Evolutionary conservation across 352 stramenopile species (phyloP).

Genomic region (Phytopythium boreale): DNA sequence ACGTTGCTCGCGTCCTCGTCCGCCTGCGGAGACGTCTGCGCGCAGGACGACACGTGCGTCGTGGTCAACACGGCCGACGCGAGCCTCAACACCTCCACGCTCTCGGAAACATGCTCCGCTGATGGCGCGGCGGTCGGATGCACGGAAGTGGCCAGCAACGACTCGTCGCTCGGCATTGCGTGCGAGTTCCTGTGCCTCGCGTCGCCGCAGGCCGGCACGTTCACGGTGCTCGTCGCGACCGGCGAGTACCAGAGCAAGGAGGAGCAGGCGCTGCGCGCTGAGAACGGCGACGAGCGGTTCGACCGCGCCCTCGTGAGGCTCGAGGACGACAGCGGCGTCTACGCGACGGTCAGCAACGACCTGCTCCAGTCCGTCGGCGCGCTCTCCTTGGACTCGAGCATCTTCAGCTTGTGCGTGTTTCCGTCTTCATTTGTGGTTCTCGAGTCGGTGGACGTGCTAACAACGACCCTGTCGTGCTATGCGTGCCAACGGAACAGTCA

Average conservation of each 20-base stretch:
- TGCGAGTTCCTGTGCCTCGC: slow-evolving; percentile 3
- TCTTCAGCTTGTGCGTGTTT: slow-evolving; percentile 1
- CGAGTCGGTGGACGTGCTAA: too few relatives aligned
- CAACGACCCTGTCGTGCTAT: too few relatives aligned
- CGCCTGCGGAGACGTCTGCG: neutral
- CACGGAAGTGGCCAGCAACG: neutral
- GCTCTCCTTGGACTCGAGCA: slow-evolving; percentile 6
- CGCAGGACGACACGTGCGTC: neutral
- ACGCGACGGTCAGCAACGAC: slow-evolving; percentile 28
- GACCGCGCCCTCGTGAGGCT: slow-evolving; percentile 13
- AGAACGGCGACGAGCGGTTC: slow-evolving; percentile 5
- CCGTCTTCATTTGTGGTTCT: neutral
- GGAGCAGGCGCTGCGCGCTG: slow-evolving; percentile 14
- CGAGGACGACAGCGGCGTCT: slow-evolving; percentile 19
- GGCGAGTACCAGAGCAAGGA: slow-evolving; percentile 22
- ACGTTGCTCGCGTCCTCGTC: neutral
- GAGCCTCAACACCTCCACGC: neutral
- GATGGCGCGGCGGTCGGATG: neutral
- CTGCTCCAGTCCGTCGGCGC: slow-evolving; percentile 16
- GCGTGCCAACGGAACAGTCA: neutral
- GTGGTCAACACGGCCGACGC: neutral
- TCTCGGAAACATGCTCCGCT: neutral
- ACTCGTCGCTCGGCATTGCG: neutral
- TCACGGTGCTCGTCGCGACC: slow-evolving; percentile 22
- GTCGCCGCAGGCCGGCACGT: slow-evolving; percentile 3